Percentiles rank a stretch among this genome's conserved stretches.
Conservation (phyloP, 2,329 filamentous ascomycete species). For the Arachnopeziza araneosa region DNA sequence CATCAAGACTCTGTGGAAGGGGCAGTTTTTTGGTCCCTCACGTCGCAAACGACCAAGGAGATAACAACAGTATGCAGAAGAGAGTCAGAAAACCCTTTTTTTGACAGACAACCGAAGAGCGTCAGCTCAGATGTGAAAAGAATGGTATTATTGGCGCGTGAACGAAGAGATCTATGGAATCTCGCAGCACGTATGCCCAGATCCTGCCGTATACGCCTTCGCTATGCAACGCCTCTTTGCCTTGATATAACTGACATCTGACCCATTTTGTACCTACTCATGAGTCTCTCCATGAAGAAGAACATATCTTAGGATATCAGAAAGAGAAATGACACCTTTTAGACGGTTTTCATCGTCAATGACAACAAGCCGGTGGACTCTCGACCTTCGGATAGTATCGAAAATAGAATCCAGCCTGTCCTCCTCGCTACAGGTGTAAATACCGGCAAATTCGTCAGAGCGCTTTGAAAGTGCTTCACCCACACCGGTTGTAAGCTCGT, state of each 20-base stretch:
- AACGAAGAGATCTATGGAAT: conserved; percentile 25
- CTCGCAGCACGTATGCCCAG: conserved; percentile 20
- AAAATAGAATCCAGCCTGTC: conserved; percentile 95
- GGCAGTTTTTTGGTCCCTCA: no score
- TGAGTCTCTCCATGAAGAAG: conserved; percentile 53
- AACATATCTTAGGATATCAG: conserved; percentile 94
- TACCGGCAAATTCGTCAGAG: conserved; percentile 87
- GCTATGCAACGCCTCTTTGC: conserved; percentile 31
- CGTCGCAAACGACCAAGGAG: no score
- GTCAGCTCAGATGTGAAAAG: not conserved
- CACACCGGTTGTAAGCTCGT: conserved; percentile 79
- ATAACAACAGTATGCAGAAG: no score
- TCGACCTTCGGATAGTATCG: conserved; percentile 89
- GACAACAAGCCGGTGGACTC: conserved; percentile 88
- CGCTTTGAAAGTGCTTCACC: conserved; percentile 85
- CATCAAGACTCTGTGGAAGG: not conserved
- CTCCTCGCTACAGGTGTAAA: conserved; percentile 90
- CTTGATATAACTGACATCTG: conserved; percentile 2
- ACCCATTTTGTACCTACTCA: conserved; percentile 18
- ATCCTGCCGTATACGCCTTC: conserved; percentile 28
- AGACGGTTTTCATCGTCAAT: conserved; percentile 86
- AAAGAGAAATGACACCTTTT: conserved; percentile 85
- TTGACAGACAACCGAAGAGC: not conserved
- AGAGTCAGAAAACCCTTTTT: not conserved
- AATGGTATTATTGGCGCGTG: conserved; percentile 14